Evolutionary conservation across 176 grass and related monocot species (phyloP).

Genomic region (Puccinellia tenuiflora): DNA sequence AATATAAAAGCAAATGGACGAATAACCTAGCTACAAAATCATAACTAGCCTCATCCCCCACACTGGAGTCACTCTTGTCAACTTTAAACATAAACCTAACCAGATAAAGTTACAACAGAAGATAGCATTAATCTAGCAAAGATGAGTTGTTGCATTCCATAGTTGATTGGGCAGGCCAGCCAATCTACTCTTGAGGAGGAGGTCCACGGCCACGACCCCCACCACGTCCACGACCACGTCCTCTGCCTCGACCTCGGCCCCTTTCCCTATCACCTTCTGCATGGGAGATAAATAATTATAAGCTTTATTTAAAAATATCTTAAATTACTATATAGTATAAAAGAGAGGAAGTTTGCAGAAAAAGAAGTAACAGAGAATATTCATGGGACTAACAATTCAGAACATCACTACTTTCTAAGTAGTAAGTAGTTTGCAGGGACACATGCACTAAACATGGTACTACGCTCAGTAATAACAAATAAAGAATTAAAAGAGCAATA

Average conservation of each 20-base stretch:
- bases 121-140: conserved; percentile 22
- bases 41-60: conserved; percentile 58
- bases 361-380: not conserved
- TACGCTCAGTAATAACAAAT: not conserved
- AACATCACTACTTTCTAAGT: not conserved
- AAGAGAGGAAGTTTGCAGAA: not conserved
- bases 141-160: not conserved
- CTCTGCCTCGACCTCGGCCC: conserved; percentile 21
- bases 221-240: conserved; percentile 22
- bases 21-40: conserved; percentile 72
- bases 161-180: not conserved
- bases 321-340: too few relatives aligned
- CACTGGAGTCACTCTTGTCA: conserved; percentile 37
- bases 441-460: not conserved
- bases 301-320: not conserved
- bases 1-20: conserved; percentile 39
- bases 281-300: not conserved
- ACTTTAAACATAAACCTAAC: conserved; percentile 40
- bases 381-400: not conserved
- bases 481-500: not conserved
- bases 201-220: conserved; percentile 24
- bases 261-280: conserved; percentile 36
- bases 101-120: conserved; percentile 32
- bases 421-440: not conserved
- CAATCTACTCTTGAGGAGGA: conserved; percentile 36